phyloP scores from a whole-genome alignment of 2,329 filamentous ascomycete genomes.

The Parastagonospora avenae region DNA sequence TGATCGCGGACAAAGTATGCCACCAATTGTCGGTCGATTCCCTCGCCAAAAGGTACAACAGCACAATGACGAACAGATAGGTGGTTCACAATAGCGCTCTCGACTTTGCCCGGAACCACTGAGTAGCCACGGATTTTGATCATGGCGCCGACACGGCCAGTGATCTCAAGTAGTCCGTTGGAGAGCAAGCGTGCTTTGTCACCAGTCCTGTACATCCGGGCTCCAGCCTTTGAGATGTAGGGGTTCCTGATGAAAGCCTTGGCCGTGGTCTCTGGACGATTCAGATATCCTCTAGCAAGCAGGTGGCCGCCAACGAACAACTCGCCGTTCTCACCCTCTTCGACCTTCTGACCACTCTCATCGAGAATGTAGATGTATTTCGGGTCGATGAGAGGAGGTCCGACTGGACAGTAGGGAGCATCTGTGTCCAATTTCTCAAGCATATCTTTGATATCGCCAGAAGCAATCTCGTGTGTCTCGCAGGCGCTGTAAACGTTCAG shows the following conservation, averaged over 20 bases:
- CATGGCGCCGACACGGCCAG: slow-evolving; percentile 76
- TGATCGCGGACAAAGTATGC: slow-evolving; percentile 76
- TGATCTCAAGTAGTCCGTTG: slow-evolving; percentile 74
- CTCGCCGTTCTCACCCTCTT: slow-evolving; percentile 68
- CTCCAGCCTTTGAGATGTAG: slow-evolving; percentile 63
- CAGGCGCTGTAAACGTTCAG: slow-evolving; percentile 84
- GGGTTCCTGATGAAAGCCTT: slow-evolving; percentile 72
- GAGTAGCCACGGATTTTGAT: slow-evolving; percentile 82
- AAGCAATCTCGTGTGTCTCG: slow-evolving; percentile 81
- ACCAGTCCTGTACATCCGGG: slow-evolving; percentile 76
- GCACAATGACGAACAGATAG: slow-evolving; percentile 74
- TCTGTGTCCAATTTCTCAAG: slow-evolving; percentile 61
- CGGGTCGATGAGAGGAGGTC: slow-evolving; percentile 67
- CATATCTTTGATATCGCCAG: slow-evolving; percentile 74
- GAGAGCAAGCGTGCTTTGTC: slow-evolving; percentile 71
- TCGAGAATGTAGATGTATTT: slow-evolving; percentile 75
- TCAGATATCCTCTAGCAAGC: slow-evolving; percentile 77
- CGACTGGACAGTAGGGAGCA: slow-evolving; percentile 73
- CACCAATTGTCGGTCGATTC: slow-evolving; percentile 74
- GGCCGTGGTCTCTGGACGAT: slow-evolving; percentile 77
- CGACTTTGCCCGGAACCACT: slow-evolving; percentile 76
- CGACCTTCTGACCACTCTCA: slow-evolving; percentile 68
- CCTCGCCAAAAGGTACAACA: slow-evolving; percentile 75
- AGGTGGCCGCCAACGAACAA: slow-evolving; percentile 76
- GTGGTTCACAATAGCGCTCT: slow-evolving; percentile 71